Base-by-base conservation (phyloP, 1,284 basidiomycete genomes). In the Fomitiporia mediterranea region DNA sequence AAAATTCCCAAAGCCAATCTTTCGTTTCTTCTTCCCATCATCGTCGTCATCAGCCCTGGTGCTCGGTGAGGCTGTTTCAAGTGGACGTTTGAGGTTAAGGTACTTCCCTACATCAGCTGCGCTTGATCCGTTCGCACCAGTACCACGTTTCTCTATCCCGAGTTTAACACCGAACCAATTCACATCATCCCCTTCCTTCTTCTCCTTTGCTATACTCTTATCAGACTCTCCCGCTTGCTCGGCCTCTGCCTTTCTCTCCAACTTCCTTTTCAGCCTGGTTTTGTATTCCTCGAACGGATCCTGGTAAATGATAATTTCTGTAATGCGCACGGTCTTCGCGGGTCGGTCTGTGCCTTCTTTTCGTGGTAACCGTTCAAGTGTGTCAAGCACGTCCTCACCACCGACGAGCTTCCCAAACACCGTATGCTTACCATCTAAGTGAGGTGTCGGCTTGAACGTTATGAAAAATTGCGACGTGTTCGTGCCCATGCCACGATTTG, bases 331-430 rank as follows among this genome's bases (percentile, higher is more conserved):
- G 13, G 85, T 82, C 67, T 92, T 93, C 9, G 82, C 77, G 28
- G 96, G 96, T 55, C 89, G 79, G 61, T 98, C 94, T 0, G 90
- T 91, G 2, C 88, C 90, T 30, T 86, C 81, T 67, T 94, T 90
- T 19, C 86, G 75, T 0, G 91, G 85, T 0, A 94, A 71, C 30
- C 82, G 80, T 69, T 99, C 97, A 35, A 99, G 73, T 7, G 85
- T 80, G 64, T 91, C 82, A 3, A 99, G 74, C 1, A 96, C 87
- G 38, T 94, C 89, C 66, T 96, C 92, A 2, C 95, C 95, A 21
- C 95, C 95, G 0, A 98, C 93, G 4, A 98, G 77, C 64, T 97
- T 94, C 2, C 97, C 96, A 67, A 99, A 99, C 1, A 98, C 95
- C 0, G 95, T 97, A 67, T 97, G 93, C 64, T 94, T 92, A 56